These are phyloP conservation scores for Morella rubra DNA, from an alignment of 306 rosid genomes.

Conservation along the genomic window DNA sequence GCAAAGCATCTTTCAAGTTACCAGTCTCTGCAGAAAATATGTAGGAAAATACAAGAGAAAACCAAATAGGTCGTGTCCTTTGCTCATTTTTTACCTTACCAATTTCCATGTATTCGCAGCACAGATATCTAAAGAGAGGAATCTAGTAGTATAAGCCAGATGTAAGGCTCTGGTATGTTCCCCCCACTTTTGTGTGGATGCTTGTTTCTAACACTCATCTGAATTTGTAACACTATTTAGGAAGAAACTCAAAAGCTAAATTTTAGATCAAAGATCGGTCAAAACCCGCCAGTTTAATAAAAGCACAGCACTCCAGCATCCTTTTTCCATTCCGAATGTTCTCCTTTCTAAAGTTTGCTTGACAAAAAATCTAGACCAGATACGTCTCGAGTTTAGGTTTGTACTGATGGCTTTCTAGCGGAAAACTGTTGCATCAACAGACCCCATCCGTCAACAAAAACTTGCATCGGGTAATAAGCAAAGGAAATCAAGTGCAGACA, in stretches of 20 bases:
- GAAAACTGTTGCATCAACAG: background rate
- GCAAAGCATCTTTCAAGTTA: too few relatives aligned
- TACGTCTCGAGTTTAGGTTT: background rate
- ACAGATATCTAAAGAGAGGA: background rate
- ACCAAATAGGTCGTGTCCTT: background rate
- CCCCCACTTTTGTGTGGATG: background rate
- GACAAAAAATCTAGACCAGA: background rate
- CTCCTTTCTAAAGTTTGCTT: background rate
- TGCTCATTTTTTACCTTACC: too few relatives aligned
- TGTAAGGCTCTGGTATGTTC: background rate
- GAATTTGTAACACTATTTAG: background rate
- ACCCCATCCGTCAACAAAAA: background rate
- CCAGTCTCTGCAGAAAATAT: too few relatives aligned
- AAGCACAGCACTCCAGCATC: background rate
- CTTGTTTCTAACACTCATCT: background rate
- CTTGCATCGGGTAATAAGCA: background rate
- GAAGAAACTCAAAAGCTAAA: background rate
- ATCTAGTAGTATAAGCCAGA: background rate
- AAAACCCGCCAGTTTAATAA: background rate
- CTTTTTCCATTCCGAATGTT: background rate
- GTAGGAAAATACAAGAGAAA: background rate
- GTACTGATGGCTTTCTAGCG: background rate
- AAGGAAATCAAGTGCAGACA: background rate
- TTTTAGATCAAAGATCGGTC: background rate
- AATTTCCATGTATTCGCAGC: background rate